These are phyloP conservation scores for Jatropha curcas DNA, from an alignment of 345 rosid species.

Conservation along the genomic window DNA sequence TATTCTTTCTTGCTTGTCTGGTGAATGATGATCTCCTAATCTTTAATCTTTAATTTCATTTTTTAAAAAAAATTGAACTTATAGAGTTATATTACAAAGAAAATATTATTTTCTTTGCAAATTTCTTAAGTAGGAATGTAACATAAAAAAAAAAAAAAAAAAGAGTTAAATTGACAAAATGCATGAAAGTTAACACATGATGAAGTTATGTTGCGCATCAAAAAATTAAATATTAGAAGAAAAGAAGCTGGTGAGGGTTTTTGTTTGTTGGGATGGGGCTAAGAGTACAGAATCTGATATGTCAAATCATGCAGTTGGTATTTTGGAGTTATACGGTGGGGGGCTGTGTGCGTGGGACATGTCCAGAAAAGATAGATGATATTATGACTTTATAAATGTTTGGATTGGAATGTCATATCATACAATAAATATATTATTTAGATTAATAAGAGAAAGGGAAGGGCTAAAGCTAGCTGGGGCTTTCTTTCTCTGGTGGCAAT, in stretches of 20 bases:
- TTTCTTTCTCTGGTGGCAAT: background rate
- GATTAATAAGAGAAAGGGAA: too few species aligned
- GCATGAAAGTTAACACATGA: too few species aligned
- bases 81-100: too few species aligned
- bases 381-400: conserved; percentile 14
- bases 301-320: conserved; percentile 87
- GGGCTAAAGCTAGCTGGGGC: background rate
- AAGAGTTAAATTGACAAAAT: too few species aligned
- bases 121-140: too few species aligned
- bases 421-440: background rate
- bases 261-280: conserved; percentile 32
- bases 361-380: conserved; percentile 11
- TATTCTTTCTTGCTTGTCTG: too few species aligned
- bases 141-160: too few species aligned
- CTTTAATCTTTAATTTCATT: too few species aligned
- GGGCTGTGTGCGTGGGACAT: conserved; percentile 36
- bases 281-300: conserved; percentile 78
- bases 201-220: too few species aligned
- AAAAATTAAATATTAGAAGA: background rate
- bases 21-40: too few species aligned
- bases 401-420: conserved; percentile 41
- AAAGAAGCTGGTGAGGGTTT: background rate
- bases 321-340: conserved; percentile 53
- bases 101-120: too few species aligned
- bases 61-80: too few species aligned